Conservation (phyloP, 306 rosid species). For the Arachis hypogaea region DNA sequence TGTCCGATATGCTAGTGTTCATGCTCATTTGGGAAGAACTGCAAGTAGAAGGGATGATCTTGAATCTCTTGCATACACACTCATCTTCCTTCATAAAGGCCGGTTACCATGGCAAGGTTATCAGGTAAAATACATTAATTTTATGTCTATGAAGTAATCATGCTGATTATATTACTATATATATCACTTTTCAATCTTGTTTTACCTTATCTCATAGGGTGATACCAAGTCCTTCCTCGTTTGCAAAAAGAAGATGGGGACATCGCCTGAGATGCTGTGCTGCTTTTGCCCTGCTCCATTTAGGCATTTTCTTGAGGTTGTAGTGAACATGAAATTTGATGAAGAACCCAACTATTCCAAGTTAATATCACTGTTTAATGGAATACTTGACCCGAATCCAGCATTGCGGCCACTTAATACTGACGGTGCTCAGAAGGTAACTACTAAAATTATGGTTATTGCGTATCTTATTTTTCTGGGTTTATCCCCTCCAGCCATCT, state of each 20-base stretch:
- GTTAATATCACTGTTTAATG: constrained; percentile 82
- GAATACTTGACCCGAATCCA: constrained; percentile 82
- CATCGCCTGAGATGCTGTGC: constrained; percentile 93
- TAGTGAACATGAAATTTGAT: constrained; percentile 95
- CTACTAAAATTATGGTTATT: not conserved
- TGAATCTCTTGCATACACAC: constrained; percentile 95
- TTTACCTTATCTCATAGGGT: constrained; percentile 52
- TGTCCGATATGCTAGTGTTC: constrained; percentile 96
- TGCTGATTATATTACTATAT: constrained; percentile 10
- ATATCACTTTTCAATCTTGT: not conserved
- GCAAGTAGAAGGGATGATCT: constrained; percentile 99
- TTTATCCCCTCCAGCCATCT: not conserved
- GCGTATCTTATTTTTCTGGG: constrained; percentile 3
- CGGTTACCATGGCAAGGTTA: constrained; percentile 98
- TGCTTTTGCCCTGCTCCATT: constrained; percentile 91
- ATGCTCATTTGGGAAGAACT: constrained; percentile 97
- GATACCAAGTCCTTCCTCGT: constrained; percentile 94
- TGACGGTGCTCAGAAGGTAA: constrained; percentile 94
- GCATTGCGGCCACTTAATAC: constrained; percentile 83
- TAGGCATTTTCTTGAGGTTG: constrained; percentile 82
- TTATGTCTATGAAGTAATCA: constrained; percentile 26
- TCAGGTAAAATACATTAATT: constrained; percentile 56
- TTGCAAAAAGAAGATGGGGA: constrained; percentile 95
- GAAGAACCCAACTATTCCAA: constrained; percentile 93
- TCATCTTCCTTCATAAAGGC: constrained; percentile 87